Conservation (phyloP, 129 eudicot species). For the Calendula officinalis region DNA sequence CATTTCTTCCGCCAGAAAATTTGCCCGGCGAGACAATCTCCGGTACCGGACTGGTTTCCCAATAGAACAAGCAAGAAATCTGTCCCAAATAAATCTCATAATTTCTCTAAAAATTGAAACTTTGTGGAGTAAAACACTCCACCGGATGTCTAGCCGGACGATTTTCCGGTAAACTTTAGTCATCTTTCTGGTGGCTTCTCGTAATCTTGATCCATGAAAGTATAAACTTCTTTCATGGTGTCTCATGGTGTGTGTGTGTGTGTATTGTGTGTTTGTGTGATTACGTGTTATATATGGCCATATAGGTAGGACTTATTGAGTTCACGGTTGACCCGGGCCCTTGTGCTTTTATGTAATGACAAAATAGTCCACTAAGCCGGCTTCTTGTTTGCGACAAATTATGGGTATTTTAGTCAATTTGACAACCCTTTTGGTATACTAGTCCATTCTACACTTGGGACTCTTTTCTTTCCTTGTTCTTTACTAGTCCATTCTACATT, state of each 20-base stretch:
- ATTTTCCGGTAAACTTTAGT: slow-evolving; percentile 58
- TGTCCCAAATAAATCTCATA: slow-evolving; percentile 58
- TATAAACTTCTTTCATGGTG: slow-evolving; percentile 31
- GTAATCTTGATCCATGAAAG: slow-evolving; percentile 43
- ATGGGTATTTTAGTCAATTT: slow-evolving; percentile 21
- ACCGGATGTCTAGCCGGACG: slow-evolving; percentile 44
- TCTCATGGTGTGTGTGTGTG: slow-evolving; percentile 38
- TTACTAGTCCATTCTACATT: too few species aligned
- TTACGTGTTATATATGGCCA: slow-evolving; percentile 29
- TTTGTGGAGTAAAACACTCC: slow-evolving; percentile 45
- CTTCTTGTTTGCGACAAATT: slow-evolving; percentile 36
- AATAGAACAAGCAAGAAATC: slow-evolving; percentile 52
- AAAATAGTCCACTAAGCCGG: slow-evolving; percentile 47
- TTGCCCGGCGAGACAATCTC: slow-evolving; percentile 40
- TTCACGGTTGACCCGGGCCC: slow-evolving; percentile 48
- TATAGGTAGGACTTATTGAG: slow-evolving; percentile 24
- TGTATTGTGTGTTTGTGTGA: slow-evolving; percentile 8
- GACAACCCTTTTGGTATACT: neutral
- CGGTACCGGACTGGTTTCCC: slow-evolving; percentile 53
- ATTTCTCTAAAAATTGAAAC: slow-evolving; percentile 42
- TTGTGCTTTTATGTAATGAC: slow-evolving; percentile 21
- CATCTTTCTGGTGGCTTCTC: slow-evolving; percentile 65
- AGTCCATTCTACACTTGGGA: too few species aligned
- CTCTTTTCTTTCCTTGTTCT: neutral
- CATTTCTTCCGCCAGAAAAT: slow-evolving; percentile 27